These are phyloP conservation scores for Isatis lusitanica DNA, from an alignment of 441 rosid species.

Conservation along the genomic window DNA sequence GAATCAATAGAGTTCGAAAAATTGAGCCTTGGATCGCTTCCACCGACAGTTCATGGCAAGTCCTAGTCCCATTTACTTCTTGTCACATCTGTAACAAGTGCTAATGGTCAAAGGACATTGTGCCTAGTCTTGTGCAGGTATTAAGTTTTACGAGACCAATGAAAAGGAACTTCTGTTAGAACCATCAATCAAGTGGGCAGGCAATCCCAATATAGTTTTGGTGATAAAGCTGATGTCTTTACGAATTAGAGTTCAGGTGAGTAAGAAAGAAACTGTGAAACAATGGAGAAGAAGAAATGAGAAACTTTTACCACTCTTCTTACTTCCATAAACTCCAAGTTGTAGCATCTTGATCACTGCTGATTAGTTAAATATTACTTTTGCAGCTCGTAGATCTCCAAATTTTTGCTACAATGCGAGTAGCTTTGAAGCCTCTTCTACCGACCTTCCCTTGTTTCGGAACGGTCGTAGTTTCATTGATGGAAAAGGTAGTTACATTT, in stretches of 20 bases:
- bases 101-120: background rate
- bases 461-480: constrained; percentile 62
- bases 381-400: constrained; percentile 81
- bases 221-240: constrained; percentile 59
- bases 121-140: constrained; percentile 48
- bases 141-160: constrained; percentile 76
- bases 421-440: constrained; percentile 80
- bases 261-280: constrained; percentile 29
- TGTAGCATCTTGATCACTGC: constrained; percentile 25
- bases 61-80: background rate
- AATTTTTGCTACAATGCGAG: constrained; percentile 57
- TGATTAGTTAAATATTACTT: background rate
- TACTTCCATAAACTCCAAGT: constrained; percentile 16
- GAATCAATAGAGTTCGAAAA: constrained; percentile 63
- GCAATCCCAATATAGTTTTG: constrained; percentile 80
- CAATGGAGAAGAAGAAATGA: constrained; percentile 2
- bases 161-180: constrained; percentile 79
- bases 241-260: constrained; percentile 69
- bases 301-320: background rate
- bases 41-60: constrained; percentile 72
- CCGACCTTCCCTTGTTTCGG: constrained; percentile 93
- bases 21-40: constrained; percentile 76
- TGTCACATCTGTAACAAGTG: background rate
- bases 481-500: constrained; percentile 60
- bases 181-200: constrained; percentile 86